phyloP scores from a whole-genome alignment of 148 eudicot species.

The Chenopodium formosanum region DNA sequence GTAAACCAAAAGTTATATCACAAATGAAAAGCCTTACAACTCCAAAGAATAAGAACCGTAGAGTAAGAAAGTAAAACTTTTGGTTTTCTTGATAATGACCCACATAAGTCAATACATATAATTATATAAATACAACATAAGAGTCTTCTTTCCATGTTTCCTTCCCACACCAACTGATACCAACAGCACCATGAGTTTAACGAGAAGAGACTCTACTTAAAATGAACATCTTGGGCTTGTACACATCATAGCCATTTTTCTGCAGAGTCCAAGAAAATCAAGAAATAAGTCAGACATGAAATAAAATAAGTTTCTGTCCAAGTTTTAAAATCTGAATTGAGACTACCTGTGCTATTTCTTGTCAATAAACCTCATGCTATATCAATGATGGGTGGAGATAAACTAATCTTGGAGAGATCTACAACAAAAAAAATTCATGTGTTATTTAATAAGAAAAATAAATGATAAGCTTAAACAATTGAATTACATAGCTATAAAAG shows the following conservation, averaged over 20 bases:
- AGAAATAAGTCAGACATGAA: not conserved
- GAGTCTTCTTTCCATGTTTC: constrained; percentile 29
- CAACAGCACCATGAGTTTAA: constrained; percentile 38
- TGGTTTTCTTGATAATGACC: constrained; percentile 34
- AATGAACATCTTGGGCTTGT: constrained; percentile 58
- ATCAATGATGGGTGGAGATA: no score
- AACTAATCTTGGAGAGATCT: no score
- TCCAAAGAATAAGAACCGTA: constrained; percentile 29
- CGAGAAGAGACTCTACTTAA: constrained; percentile 33
- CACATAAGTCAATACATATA: constrained; percentile 42
- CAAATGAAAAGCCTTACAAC: constrained; percentile 35
- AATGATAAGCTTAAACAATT: no score
- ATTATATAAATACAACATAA: constrained; percentile 34
- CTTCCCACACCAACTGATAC: constrained; percentile 51
- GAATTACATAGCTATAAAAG: no score
- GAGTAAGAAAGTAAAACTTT: constrained; percentile 28
- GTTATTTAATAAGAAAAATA: no score
- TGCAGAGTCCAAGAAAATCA: constrained; percentile 33
- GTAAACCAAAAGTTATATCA: constrained; percentile 24
- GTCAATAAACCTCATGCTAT: no score
- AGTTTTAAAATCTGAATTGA: no score
- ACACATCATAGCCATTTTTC: constrained; percentile 83
- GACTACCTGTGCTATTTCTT: no score
- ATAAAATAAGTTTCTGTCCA: not conserved
- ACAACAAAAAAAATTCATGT: no score